Percentiles rank a stretch among this genome's conserved stretches.
Conservation (phyloP, 108 stramenopile genomes). For the Epithemia pelagica region DNA sequence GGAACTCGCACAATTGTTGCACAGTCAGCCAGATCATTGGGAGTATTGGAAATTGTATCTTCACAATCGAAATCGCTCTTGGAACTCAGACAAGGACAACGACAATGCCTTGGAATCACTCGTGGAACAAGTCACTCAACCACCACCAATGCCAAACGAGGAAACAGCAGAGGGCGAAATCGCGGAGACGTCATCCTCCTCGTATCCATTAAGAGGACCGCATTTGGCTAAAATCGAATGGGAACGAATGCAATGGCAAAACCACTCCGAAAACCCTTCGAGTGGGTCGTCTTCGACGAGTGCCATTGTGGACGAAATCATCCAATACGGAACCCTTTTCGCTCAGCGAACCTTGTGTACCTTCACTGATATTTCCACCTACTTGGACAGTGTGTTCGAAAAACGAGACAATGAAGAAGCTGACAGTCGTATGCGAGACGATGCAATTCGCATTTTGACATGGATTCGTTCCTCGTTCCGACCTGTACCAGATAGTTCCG, state of each 20-base stretch:
- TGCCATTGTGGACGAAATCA: slow-evolving; percentile 20
- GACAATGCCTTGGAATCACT: slow-evolving; percentile 9
- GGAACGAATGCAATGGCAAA: not conserved
- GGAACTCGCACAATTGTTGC: slow-evolving; percentile 42
- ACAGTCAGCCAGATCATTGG: slow-evolving; percentile 61
- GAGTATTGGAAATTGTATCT: slow-evolving; percentile 60
- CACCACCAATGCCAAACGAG: too few relatives aligned
- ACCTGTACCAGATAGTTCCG: not conserved
- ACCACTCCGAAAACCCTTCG: too few relatives aligned
- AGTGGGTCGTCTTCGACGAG: too few relatives aligned
- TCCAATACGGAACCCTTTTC: slow-evolving; percentile 44
- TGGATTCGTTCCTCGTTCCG: slow-evolving; percentile 2
- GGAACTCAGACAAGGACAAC: too few relatives aligned
- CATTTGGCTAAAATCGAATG: slow-evolving; percentile 3
- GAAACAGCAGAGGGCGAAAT: not conserved
- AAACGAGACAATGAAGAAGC: slow-evolving; percentile 1
- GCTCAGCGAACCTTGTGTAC: slow-evolving; percentile 47
- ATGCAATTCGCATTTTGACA: slow-evolving; percentile 23
- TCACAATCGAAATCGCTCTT: too few relatives aligned
- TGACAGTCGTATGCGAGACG: too few relatives aligned
- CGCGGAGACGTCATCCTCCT: too few relatives aligned
- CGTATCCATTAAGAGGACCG: slow-evolving; percentile 1
- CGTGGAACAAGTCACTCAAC: too few relatives aligned
- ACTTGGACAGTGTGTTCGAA: slow-evolving; percentile 22
- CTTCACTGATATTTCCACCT: slow-evolving; percentile 56